These are phyloP conservation scores for Stygiomarasmius scandens DNA, from an alignment of 1,284 basidiomycete genomes.

Conservation along the genomic window DNA sequence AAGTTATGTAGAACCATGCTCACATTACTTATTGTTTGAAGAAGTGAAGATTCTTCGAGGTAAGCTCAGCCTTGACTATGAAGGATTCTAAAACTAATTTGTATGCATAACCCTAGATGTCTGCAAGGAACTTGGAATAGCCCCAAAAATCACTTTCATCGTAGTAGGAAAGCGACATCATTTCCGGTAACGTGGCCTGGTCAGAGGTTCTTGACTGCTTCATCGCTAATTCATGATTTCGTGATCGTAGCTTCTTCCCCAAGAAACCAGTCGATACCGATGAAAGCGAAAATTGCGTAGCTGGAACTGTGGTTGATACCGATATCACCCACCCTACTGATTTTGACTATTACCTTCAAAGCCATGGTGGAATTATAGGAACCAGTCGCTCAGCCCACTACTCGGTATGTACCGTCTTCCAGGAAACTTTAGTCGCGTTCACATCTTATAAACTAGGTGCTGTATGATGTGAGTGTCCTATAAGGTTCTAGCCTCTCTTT, in stretches of 20 bases:
- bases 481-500: too few species aligned
- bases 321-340: conserved; percentile 68
- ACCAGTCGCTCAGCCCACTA: too few species aligned
- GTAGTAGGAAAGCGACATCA: conserved; percentile 59
- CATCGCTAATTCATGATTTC: not conserved
- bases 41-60: conserved; percentile 11
- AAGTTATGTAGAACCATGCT: too few species aligned
- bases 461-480: too few species aligned
- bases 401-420: too few species aligned
- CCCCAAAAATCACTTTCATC: conserved; percentile 57
- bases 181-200: conserved; percentile 33
- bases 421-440: too few species aligned
- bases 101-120: conserved; percentile 41
- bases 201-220: not conserved
- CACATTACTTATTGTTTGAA: too few species aligned
- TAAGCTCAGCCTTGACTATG: not conserved
- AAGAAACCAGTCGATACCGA: conserved; percentile 52
- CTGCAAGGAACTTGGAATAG: conserved; percentile 44
- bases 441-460: too few species aligned
- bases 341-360: conserved; percentile 71
- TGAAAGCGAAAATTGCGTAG: conserved; percentile 67
- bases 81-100: too few species aligned
- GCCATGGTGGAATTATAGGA: too few species aligned
- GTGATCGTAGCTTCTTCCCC: not conserved
- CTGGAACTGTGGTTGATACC: conserved; percentile 70